Evolutionary conservation across 2,329 filamentous ascomycete species (phyloP).

Genomic region (Botrytis fabae): DNA sequence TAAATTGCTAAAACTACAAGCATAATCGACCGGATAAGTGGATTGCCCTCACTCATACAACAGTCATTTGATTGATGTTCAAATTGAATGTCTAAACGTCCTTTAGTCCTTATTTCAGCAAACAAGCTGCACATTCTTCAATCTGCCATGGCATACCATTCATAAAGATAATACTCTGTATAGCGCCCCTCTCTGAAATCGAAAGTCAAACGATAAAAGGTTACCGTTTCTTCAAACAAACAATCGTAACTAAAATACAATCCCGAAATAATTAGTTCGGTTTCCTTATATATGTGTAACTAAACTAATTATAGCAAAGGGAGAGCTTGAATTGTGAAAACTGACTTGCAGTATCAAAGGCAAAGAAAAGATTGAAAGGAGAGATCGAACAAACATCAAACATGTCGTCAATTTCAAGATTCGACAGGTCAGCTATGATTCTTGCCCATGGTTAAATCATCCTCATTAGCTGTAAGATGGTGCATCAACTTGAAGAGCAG

Average conservation of each 20-base stretch:
- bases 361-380: not conserved
- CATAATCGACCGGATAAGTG: not conserved
- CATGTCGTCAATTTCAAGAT: not conserved
- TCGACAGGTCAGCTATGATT: not conserved
- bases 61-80: not conserved
- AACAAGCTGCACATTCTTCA: not conserved
- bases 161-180: not conserved
- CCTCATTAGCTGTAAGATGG: too few relatives aligned
- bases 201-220: not conserved
- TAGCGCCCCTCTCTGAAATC: fast-evolving
- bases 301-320: not conserved
- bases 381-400: not conserved
- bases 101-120: not conserved
- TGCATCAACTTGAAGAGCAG: too few relatives aligned
- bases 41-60: not conserved
- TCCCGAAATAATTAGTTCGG: not conserved
- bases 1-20: not conserved
- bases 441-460: not conserved
- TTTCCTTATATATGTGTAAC: not conserved
- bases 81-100: not conserved
- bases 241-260: not conserved
- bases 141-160: not conserved
- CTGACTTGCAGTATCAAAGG: not conserved
- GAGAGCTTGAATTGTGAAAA: not conserved
- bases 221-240: not conserved